Evolutionary conservation across 345 rosid genomes (phyloP), one percentile per base, ranked within the genome.

Genomic region (Rhizophora apiculata): DNA sequence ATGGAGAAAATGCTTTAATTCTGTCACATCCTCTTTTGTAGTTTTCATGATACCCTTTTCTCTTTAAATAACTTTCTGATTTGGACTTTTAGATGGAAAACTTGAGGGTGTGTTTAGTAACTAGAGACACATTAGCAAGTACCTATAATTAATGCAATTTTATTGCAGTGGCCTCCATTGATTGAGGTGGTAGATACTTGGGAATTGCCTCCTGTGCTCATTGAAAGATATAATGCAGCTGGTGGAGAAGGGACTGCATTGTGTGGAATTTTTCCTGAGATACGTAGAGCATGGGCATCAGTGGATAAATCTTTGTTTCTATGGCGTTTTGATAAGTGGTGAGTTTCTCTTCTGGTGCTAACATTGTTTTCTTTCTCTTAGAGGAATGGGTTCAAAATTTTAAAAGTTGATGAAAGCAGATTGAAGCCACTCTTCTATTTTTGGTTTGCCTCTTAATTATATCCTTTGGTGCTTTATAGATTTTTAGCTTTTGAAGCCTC

Each of bases 251-350:
- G 97, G 51, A 94, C 93, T 10, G 99, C 99, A 26, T 67, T 94
- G 49, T 94, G 99, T 65, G 99, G 99, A 30, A 87, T 94, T 71
- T 94, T 94, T 65, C 97, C 97, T 0, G 96, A 92, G 87, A 88
- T 94, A 74, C 85, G 89, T 49, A 78, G 96, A 67, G 98, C 96
- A 6, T 94, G 99, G 99, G 99, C 99, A 24, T 91, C 99, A 0
- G 97, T 94, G 0, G 97, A 94, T 48, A 91, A 88, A 75, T 88
- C 96, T 49, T 68, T 94, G 77, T 94, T 94, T 77, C 83, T 94
- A 43, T 94, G 98, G 98, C 93, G 93, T 71, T 94, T 94, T 70
- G 98, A 94, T 77, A 88, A 92, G 78, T 78, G 98, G 98, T 91
- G 80, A 76, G 80, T 29, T 61, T 19, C 59, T 67, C 16, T 59